Evolutionary conservation across 2,329 filamentous ascomycete genomes (phyloP).

Genomic region (Ceratocystis harringtonii): DNA sequence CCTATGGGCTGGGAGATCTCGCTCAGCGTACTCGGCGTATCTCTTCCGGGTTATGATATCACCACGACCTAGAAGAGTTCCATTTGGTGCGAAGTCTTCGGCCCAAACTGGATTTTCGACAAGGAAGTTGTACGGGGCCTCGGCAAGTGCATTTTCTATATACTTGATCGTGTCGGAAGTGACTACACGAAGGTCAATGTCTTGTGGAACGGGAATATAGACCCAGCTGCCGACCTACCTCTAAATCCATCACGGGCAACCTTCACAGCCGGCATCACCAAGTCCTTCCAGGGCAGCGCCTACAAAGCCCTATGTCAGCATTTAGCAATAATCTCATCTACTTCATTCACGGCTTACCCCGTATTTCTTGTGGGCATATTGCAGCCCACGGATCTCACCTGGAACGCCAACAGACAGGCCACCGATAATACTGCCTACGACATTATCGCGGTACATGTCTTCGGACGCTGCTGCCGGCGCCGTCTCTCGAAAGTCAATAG

Average conservation of each 20-base stretch:
- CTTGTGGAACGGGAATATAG: too few species aligned
- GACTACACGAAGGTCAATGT: constrained; percentile 30
- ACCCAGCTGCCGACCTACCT: constrained; percentile 22
- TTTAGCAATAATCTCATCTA: background rate
- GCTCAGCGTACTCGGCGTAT: constrained; percentile 42
- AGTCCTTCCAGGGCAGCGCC: constrained; percentile 47
- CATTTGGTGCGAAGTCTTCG: constrained; percentile 75
- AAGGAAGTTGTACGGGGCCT: constrained; percentile 43
- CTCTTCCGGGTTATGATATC: constrained; percentile 68
- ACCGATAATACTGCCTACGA: constrained; percentile 49
- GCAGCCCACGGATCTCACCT: constrained; percentile 62
- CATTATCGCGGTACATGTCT: constrained; percentile 71
- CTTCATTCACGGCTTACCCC: constrained; percentile 30
- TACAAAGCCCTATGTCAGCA: background rate
- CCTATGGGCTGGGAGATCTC: background rate
- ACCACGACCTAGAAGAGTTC: constrained; percentile 53
- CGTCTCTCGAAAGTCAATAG: constrained; percentile 78
- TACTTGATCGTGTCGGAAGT: constrained; percentile 60
- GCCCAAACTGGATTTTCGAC: constrained; percentile 66
- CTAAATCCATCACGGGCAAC: constrained; percentile 60
- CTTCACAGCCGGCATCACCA: constrained; percentile 59
- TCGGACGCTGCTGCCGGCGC: constrained; percentile 68
- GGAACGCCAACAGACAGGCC: constrained; percentile 60
- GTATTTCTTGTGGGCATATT: constrained; percentile 60
- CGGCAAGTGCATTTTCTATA: constrained; percentile 36